These are phyloP conservation scores for Planoprotostelium fungivorum DNA, from an alignment of 78 protist species.

Conservation along the genomic window DNA sequence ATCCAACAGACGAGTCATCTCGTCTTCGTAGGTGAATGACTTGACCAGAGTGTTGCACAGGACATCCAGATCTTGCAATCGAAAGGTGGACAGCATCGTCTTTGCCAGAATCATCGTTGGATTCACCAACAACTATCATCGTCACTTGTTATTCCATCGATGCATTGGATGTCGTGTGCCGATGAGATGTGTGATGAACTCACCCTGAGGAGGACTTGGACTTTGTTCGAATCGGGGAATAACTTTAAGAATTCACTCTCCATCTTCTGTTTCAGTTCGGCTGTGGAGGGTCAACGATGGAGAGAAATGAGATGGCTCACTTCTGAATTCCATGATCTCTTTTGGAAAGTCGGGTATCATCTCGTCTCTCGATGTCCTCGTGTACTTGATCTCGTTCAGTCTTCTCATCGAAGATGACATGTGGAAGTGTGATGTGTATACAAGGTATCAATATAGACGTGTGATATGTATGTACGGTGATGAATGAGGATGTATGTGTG, in stretches of 20 bases:
- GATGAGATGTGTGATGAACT: background rate
- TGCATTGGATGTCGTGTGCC: background rate
- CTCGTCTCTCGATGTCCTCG: conserved; percentile 1
- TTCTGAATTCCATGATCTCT: background rate
- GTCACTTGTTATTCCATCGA: background rate
- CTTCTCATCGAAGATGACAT: background rate
- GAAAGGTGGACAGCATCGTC: background rate
- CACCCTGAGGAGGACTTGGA: background rate
- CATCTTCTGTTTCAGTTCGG: background rate
- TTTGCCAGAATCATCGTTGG: background rate
- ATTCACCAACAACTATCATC: background rate
- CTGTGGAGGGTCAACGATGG: background rate
- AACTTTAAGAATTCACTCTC: background rate
- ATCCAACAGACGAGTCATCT: background rate
- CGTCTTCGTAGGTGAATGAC: background rate
- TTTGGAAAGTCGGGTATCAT: background rate
- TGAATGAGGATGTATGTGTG: too few relatives aligned
- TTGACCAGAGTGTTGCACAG: background rate
- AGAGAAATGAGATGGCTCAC: background rate
- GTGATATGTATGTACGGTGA: too few relatives aligned
- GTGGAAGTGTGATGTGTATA: too few relatives aligned
- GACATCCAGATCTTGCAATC: background rate
- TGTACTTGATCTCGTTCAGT: background rate
- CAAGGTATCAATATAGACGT: too few relatives aligned
- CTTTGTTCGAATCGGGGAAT: background rate